Evolutionary conservation across 768 basidiomycete species (phyloP).

Genomic region (Mycena epipterygia): DNA sequence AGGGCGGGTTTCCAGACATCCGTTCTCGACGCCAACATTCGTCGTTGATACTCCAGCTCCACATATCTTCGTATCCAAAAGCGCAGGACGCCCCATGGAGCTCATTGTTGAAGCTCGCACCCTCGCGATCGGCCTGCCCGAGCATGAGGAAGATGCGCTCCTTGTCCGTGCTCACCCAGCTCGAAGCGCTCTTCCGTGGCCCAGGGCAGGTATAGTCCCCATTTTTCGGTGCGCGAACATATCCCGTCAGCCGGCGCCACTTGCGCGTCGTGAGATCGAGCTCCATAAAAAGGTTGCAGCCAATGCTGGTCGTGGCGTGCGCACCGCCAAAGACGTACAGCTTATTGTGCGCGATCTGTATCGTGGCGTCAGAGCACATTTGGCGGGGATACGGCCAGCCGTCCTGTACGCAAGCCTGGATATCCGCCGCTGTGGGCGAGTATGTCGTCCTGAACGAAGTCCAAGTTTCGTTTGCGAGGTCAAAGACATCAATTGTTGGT

Average conservation of each 20-base stretch:
- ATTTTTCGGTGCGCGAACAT: conserved; percentile 30
- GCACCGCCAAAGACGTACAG: conserved; percentile 57
- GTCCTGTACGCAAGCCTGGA: conserved; percentile 20
- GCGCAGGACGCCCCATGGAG: conserved; percentile 39
- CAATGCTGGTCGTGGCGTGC: conserved; percentile 44
- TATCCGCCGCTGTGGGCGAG: conserved; percentile 13
- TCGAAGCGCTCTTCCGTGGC: conserved; percentile 48
- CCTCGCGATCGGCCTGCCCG: conserved; percentile 52
- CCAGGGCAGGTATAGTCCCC: conserved; percentile 45
- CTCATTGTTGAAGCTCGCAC: conserved; percentile 40
- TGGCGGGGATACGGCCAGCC: conserved; percentile 44
- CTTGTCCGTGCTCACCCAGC: conserved; percentile 49
- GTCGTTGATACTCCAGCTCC: conserved; percentile 47
- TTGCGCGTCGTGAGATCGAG: conserved; percentile 37
- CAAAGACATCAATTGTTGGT: conserved; percentile 48
- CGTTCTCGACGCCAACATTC: conserved; percentile 48
- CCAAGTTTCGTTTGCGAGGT: conserved; percentile 53
- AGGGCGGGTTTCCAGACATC: conserved; percentile 47
- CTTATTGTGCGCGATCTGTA: conserved; percentile 45
- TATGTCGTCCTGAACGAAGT: conserved; percentile 44
- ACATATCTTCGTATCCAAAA: conserved; percentile 45
- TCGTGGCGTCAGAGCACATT: conserved; percentile 29
- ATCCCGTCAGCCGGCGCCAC: conserved; percentile 46
- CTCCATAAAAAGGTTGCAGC: conserved; percentile 55
- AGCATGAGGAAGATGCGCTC: conserved; percentile 50